Evolutionary conservation across 164 flowering plant genomes (phyloP).

Genomic region (Nelumbo lutea): DNA sequence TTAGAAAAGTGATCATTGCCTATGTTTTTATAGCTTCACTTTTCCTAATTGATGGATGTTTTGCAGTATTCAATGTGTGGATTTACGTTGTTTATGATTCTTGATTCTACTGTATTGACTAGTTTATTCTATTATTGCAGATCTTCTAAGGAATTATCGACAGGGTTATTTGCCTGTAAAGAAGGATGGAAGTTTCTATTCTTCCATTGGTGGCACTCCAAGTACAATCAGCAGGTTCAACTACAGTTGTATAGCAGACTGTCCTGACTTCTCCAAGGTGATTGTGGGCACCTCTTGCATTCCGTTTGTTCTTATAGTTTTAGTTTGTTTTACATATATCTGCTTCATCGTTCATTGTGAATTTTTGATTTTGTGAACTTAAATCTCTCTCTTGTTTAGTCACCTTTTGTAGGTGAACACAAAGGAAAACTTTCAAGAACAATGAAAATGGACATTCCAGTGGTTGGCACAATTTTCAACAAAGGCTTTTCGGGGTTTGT

Average conservation of each 20-base stretch:
- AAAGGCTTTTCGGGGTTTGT: not conserved
- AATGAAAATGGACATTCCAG: not conserved
- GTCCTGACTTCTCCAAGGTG: conserved; percentile 20
- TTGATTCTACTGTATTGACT: not conserved
- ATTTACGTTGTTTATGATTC: not conserved
- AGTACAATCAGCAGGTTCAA: conserved; percentile 14
- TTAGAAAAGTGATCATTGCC: no score
- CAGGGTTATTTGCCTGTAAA: conserved; percentile 21
- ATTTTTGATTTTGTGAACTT: not conserved
- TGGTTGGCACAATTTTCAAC: not conserved
- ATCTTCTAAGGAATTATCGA: conserved; percentile 19
- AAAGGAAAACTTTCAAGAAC: not conserved
- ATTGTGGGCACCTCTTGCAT: conserved; percentile 7
- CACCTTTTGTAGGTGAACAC: not conserved
- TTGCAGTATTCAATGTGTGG: no score
- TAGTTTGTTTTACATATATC: not conserved
- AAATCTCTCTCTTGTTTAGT: conserved; percentile 1
- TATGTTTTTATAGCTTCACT: no score
- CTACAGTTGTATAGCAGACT: conserved; percentile 15
- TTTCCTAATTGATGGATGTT: no score
- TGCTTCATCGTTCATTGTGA: conserved; percentile 1
- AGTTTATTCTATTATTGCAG: conserved; percentile 13
- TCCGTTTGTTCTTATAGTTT: not conserved
- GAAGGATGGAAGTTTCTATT: conserved; percentile 12
- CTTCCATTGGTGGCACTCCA: conserved; percentile 8